Base-by-base conservation (phyloP, 441 rosid species). In the Iberis amara region DNA sequence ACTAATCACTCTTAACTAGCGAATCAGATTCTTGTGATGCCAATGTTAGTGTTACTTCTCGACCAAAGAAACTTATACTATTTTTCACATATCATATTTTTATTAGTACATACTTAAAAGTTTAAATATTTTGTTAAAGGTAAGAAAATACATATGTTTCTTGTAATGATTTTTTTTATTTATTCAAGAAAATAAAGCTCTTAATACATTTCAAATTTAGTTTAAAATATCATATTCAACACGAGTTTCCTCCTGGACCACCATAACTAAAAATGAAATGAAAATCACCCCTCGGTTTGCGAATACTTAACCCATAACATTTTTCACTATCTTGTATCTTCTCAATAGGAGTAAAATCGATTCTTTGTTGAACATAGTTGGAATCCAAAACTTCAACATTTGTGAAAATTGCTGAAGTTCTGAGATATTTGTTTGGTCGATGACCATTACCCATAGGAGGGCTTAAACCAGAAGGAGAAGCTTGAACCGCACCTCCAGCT, bases 181-280 rank as follows among this genome's bases (percentile, higher is more conserved):
- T 18, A 1, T 18, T 18, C 21, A 18, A 18, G 3, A 18, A 18
- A 18, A 18, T 18, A 18, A 18, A 18, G 21, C 21, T 18, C 21
- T 18, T 18, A 18, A 18, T 18, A 3, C 21, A 18, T 18, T 18
- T 18, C 21, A 18, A 18, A 18, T 3, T 18, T 18, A 18, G 21
- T 18, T 18, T 1, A 18, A 26, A 24, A 52, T 38, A 2, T 52
- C 5, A 52, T 37, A 52, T 4, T 8, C 57, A 45, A 38, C 57
- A 52, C 11, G 36, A 12, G 11, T 26, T 11, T 38, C 45, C 36
- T 38, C 57, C 56, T 0, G 37, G 37, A 39, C 57, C 57, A 50
- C 55, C 55, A 36, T 50, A 51, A 11, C 7, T 51, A 2, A 52
- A 12, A 38, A 3, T 12, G 24, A 5, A 52, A 1, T 18, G 21